These are phyloP conservation scores for Colletotrichum tropicale DNA, from an alignment of 2,329 filamentous ascomycete species.

Conservation along the genomic window DNA sequence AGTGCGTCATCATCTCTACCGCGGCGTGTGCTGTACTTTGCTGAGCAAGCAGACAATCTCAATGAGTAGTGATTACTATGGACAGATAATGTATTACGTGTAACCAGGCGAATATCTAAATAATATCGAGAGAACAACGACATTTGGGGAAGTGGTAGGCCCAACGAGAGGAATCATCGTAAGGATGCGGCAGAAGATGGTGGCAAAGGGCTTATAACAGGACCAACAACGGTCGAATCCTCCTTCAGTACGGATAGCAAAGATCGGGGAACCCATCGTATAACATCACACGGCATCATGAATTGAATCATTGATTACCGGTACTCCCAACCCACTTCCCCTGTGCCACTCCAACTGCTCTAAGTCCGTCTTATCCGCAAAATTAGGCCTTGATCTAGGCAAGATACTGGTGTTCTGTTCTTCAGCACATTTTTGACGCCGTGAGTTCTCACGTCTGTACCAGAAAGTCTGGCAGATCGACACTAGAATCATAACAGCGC, in stretches of 20 bases:
- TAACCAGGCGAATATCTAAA: neutral
- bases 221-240: accelerated
- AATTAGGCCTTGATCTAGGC: accelerated
- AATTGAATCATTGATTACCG: neutral
- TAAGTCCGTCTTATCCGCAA: neutral
- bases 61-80: neutral
- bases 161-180: neutral
- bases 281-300: neutral
- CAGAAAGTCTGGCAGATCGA: neutral
- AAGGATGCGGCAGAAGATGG: neutral
- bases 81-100: neutral
- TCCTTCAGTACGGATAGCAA: neutral
- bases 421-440: neutral
- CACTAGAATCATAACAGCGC: neutral
- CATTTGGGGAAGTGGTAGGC: neutral
- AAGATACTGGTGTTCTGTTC: neutral
- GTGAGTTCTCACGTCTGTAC: neutral
- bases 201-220: accelerated
- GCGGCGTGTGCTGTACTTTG: neutral
- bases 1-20: neutral
- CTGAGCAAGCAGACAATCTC: neutral
- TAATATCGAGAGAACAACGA: neutral
- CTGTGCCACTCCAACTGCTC: neutral
- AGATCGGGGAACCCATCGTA: neutral
- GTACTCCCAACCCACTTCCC: neutral